Conservation (phyloP, 176 grass and related monocot genomes). For the Dactylis glomerata region DNA sequence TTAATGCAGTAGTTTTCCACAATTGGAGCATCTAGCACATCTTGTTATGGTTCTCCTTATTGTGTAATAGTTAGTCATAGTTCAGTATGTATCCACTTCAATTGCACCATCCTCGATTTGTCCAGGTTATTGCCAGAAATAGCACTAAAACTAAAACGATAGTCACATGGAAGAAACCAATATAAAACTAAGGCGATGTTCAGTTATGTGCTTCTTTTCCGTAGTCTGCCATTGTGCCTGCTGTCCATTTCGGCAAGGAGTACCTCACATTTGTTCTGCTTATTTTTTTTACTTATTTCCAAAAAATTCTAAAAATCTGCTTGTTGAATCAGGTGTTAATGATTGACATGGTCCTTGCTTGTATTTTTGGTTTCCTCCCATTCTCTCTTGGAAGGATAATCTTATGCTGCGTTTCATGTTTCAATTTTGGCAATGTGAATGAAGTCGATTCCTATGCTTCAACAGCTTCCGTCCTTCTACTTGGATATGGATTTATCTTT, state of each 20-base stretch:
- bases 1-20: background rate
- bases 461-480: slow-evolving; percentile 12
- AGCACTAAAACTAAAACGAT: background rate
- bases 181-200: background rate
- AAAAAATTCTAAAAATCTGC: background rate
- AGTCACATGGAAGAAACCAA: background rate
- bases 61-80: background rate
- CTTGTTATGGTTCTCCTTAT: background rate
- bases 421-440: slow-evolving; percentile 3
- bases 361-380: slow-evolving; percentile 30
- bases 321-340: slow-evolving; percentile 19
- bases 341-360: slow-evolving; percentile 15
- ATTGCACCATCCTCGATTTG: background rate
- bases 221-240: background rate
- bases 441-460: slow-evolving; percentile 1
- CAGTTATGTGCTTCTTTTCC: background rate
- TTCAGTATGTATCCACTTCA: background rate
- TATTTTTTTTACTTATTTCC: background rate
- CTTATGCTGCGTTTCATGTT: background rate
- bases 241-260: background rate
- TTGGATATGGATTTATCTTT: slow-evolving; percentile 27
- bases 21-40: background rate
- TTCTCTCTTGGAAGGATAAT: slow-evolving; percentile 30
- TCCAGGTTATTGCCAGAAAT: background rate
- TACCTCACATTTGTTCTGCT: background rate